Evolutionary conservation across 441 rosid genomes (phyloP).

Genomic region (Eutrema salsugineum): DNA sequence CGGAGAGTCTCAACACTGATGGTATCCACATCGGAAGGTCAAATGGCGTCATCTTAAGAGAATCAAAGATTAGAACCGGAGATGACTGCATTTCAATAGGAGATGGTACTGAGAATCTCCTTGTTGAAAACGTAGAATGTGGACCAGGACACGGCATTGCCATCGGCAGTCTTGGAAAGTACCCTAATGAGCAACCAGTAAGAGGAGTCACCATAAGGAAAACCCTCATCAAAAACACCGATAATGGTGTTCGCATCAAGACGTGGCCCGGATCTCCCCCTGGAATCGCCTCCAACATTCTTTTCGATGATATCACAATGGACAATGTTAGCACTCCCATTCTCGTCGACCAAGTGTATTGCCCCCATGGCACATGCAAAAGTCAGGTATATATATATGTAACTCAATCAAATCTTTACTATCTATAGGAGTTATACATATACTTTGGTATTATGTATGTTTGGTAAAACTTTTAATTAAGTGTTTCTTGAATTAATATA

Average conservation of each 20-base stretch:
- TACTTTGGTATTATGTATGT: neutral
- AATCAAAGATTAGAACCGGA: slow-evolving; percentile 31
- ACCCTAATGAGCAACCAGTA: slow-evolving; percentile 36
- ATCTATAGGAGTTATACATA: too few species aligned
- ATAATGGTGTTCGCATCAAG: slow-evolving; percentile 53
- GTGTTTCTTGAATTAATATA: neutral
- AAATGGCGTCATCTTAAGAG: slow-evolving; percentile 14
- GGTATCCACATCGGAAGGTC: slow-evolving; percentile 53
- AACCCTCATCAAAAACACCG: slow-evolving; percentile 33
- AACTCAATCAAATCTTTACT: neutral
- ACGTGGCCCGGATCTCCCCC: slow-evolving; percentile 49
- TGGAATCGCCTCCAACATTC: slow-evolving; percentile 25
- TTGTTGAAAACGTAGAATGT: slow-evolving; percentile 29
- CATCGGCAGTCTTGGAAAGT: slow-evolving; percentile 51
- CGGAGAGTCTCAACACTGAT: slow-evolving; percentile 49
- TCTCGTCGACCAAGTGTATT: slow-evolving; percentile 43
- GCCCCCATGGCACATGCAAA: slow-evolving; percentile 35
- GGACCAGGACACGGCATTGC: slow-evolving; percentile 64
- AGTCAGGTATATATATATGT: slow-evolving; percentile 17
- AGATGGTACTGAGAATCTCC: slow-evolving; percentile 36
- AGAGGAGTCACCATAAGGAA: slow-evolving; percentile 28
- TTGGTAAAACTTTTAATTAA: neutral
- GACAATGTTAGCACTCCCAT: slow-evolving; percentile 36
- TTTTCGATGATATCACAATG: slow-evolving; percentile 41
- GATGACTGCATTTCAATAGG: slow-evolving; percentile 55